Percentiles rank a stretch among this genome's conserved stretches.
Conservation (phyloP, 108 stramenopile species). For the Ochromonas danica region DNA sequence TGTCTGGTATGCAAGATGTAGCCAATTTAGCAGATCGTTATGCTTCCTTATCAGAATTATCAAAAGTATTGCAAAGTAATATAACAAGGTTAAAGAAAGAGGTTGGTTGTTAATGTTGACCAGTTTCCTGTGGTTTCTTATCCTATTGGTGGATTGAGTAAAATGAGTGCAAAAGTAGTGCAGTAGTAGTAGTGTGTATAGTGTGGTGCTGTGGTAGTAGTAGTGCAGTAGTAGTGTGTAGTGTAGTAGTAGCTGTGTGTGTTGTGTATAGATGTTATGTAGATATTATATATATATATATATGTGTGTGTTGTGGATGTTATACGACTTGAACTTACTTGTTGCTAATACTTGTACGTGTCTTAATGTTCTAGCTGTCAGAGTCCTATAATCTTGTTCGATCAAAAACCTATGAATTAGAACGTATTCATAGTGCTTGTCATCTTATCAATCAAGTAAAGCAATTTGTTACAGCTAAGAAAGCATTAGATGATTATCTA, state of each 20-base stretch:
- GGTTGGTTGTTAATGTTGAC: background rate
- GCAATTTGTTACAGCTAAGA: slow-evolving; percentile 7
- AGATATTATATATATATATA: too few relatives aligned
- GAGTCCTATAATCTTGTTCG: slow-evolving; percentile 8
- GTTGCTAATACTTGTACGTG: too few relatives aligned
- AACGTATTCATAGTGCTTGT: slow-evolving; percentile 10
- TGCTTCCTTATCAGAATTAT: background rate
- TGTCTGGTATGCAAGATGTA: slow-evolving; percentile 37
- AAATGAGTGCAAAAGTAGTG: too few relatives aligned
- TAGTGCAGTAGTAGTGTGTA: too few relatives aligned
- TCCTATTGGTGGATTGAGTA: too few relatives aligned
- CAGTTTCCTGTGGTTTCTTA: too few relatives aligned
- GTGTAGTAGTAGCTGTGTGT: too few relatives aligned
- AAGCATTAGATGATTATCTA: slow-evolving; percentile 20
- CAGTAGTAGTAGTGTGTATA: too few relatives aligned
- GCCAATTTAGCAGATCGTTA: slow-evolving; percentile 11
- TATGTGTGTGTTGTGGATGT: too few relatives aligned
- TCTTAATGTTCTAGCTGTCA: background rate
- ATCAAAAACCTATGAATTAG: slow-evolving; percentile 5
- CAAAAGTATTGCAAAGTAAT: background rate
- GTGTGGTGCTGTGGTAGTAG: too few relatives aligned
- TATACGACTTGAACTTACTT: too few relatives aligned
- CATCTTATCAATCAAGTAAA: background rate
- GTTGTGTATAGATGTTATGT: too few relatives aligned
- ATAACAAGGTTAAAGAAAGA: background rate